Conservation (phyloP, 495 filamentous ascomycete species). For the Parathielavia appendiculata region DNA sequence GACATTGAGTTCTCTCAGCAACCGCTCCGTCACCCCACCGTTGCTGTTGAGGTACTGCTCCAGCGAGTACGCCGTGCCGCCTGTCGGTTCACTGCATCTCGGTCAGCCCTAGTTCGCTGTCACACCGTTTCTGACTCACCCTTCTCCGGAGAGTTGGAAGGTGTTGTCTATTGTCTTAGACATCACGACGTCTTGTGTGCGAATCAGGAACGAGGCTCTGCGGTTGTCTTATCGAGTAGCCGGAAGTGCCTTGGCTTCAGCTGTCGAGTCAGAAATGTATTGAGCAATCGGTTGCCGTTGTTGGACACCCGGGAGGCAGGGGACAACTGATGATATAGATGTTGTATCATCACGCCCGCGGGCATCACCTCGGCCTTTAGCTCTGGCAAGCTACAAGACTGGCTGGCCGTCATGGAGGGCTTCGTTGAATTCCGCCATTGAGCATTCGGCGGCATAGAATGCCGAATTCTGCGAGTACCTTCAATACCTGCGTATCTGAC, state of each 20-base stretch:
- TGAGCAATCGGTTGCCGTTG: too few relatives aligned
- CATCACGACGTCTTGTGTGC: not conserved
- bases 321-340: not conserved
- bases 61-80: slow-evolving; percentile 14
- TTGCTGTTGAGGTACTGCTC: slow-evolving; percentile 19
- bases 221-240: too few relatives aligned
- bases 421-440: slow-evolving; percentile 6
- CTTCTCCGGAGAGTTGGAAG: slow-evolving; percentile 20
- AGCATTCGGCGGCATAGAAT: slow-evolving; percentile 1
- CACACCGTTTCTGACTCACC: slow-evolving; percentile 8
- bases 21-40: slow-evolving; percentile 17
- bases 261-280: too few relatives aligned
- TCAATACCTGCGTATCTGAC: not conserved
- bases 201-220: not conserved
- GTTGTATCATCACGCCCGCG: not conserved
- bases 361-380: not conserved
- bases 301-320: too few relatives aligned
- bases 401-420: not conserved
- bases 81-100: not conserved
- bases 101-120: not conserved
- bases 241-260: too few relatives aligned
- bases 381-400: not conserved
- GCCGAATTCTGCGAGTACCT: not conserved
- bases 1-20: slow-evolving; percentile 14
- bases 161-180: not conserved